phyloP scores from a whole-genome alignment of 345 rosid species.

The Aurinia saxatilis region DNA sequence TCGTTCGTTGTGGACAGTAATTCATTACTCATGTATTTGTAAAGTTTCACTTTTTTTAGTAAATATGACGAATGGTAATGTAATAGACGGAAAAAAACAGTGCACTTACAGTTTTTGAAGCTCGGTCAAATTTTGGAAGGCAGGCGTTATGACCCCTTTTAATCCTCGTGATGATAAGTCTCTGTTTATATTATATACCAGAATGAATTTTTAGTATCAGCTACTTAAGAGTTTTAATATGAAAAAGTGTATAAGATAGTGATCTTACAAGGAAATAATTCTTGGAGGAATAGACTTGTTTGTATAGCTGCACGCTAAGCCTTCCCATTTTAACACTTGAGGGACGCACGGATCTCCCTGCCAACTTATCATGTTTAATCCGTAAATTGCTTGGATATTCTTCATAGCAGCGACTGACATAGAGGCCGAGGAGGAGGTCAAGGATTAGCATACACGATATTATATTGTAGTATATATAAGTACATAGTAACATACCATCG shows the following conservation, averaged over 20 bases:
- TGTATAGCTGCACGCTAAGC: slow-evolving; percentile 33
- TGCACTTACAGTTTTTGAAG: slow-evolving; percentile 28
- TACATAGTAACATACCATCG: slow-evolving; percentile 23
- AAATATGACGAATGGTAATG: too few species aligned
- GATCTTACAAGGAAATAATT: slow-evolving; percentile 35
- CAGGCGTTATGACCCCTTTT: slow-evolving; percentile 15
- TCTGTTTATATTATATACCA: background rate
- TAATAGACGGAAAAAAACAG: background rate
- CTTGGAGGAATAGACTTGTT: slow-evolving; percentile 22
- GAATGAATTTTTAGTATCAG: background rate
- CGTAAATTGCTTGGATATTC: slow-evolving; percentile 26
- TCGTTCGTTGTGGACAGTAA: too few species aligned
- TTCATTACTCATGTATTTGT: too few species aligned
- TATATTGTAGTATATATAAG: too few species aligned
- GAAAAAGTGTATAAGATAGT: background rate
- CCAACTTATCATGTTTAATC: slow-evolving; percentile 33
- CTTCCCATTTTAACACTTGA: slow-evolving; percentile 24
- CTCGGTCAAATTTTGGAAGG: slow-evolving; percentile 17
- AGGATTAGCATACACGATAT: background rate
- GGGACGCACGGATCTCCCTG: slow-evolving; percentile 51
- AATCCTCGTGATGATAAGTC: slow-evolving; percentile 31
- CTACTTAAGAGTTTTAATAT: background rate
- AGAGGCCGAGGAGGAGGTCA: background rate
- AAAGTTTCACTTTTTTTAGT: too few species aligned
- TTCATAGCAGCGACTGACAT: slow-evolving; percentile 11